Percentiles rank a stretch among this genome's conserved stretches.
Conservation (phyloP, 164 flowering plant species). For the Macadamia tetraphylla region DNA sequence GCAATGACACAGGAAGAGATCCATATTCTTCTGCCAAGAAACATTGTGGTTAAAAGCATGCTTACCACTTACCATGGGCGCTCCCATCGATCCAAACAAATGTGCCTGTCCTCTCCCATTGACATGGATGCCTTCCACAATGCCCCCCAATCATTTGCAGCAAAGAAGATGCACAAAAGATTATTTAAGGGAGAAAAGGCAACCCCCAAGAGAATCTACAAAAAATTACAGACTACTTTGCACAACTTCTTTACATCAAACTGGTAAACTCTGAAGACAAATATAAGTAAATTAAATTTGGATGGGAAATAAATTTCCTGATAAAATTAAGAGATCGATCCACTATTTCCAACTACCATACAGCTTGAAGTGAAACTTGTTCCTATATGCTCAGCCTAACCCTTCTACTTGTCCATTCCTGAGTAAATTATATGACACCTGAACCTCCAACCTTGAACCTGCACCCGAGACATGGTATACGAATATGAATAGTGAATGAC, state of each 20-base stretch:
- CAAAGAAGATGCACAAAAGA: neutral
- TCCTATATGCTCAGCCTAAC: constrained; percentile 26
- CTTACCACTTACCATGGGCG: no score
- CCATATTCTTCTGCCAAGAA: no score
- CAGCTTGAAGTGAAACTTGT: neutral
- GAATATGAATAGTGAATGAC: neutral
- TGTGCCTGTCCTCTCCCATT: no score
- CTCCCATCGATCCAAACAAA: no score
- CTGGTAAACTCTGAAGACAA: no score
- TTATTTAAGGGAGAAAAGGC: neutral
- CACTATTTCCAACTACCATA: neutral
- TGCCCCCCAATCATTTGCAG: neutral
- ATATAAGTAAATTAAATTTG: no score
- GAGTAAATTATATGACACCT: constrained; percentile 12
- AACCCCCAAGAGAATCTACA: neutral
- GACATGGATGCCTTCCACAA: neutral
- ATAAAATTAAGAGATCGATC: constrained; percentile 11
- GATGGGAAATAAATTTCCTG: neutral
- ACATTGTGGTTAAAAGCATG: no score
- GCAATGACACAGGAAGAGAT: no score
- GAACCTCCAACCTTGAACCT: constrained; percentile 21
- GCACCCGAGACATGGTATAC: constrained; percentile 8
- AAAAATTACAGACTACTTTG: neutral
- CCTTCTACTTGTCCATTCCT: constrained; percentile 17
- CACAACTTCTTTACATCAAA: no score